Conservation (phyloP, 2,329 filamentous ascomycete species). For the Lachnellula cervina region DNA sequence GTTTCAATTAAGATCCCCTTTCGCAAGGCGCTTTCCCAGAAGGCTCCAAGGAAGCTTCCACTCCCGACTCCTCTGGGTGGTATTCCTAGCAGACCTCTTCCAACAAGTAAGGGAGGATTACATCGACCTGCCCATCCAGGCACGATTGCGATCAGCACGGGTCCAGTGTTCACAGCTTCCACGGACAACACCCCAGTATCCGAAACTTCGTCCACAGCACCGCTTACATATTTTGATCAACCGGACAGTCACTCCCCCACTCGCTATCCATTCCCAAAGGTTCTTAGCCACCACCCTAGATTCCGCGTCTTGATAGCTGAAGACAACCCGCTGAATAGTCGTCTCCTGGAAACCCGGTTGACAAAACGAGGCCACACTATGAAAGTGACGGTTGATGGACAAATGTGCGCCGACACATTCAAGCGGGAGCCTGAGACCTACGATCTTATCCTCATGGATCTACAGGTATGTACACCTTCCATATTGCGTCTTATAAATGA, state of each 20-base stretch:
- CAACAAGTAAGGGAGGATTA: neutral
- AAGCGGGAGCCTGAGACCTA: slow-evolving; percentile 43
- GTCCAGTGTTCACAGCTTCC: neutral
- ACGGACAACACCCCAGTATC: neutral
- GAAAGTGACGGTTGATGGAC: slow-evolving; percentile 68
- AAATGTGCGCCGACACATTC: slow-evolving; percentile 69
- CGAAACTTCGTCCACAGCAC: neutral
- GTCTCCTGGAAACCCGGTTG: slow-evolving; percentile 70
- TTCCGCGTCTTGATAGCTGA: slow-evolving; percentile 65
- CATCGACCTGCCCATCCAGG: neutral
- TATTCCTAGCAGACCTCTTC: slow-evolving; percentile 1
- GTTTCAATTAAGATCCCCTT: slow-evolving; percentile 24
- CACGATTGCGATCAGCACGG: neutral
- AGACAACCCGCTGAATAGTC: slow-evolving; percentile 77
- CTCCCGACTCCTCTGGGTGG: slow-evolving; percentile 12
- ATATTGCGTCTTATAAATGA: neutral
- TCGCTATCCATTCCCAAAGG: slow-evolving; percentile 7
- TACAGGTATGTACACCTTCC: slow-evolving; percentile 10
- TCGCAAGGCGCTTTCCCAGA: slow-evolving; percentile 9
- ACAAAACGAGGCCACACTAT: slow-evolving; percentile 67
- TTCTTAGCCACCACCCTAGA: neutral
- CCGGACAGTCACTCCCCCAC: neutral
- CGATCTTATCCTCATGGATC: slow-evolving; percentile 23
- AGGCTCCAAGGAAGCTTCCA: neutral
- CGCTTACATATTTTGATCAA: neutral